Percentiles rank a stretch among this genome's conserved stretches.
Evolutionary conservation across 441 rosid species (phyloP).

Genomic region (Adansonia gregorii): DNA sequence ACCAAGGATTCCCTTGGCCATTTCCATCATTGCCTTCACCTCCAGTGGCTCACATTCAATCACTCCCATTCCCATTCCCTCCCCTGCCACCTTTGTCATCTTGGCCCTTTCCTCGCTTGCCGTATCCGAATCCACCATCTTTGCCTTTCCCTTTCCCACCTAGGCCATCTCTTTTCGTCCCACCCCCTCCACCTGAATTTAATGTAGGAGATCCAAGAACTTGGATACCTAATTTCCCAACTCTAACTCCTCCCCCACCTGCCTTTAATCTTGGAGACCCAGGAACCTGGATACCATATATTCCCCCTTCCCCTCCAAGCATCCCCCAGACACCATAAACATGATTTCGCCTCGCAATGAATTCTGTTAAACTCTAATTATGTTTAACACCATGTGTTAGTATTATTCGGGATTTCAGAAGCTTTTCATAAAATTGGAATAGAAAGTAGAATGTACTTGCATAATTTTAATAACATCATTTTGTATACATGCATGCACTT

Average conservation of each 20-base stretch:
- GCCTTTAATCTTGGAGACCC: constrained; percentile 43
- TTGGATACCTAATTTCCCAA: constrained; percentile 40
- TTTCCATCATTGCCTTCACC: constrained; percentile 40
- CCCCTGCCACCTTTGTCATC: constrained; percentile 53
- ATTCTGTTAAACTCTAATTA: neutral
- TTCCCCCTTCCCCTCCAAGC: constrained; percentile 58
- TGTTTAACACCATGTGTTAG: constrained; percentile 34
- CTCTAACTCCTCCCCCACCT: constrained; percentile 33
- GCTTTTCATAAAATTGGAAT: constrained; percentile 22
- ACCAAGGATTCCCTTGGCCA: constrained; percentile 61
- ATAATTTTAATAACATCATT: neutral
- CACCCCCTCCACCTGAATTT: constrained; percentile 45
- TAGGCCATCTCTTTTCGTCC: constrained; percentile 25
- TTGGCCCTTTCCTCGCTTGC: constrained; percentile 37
- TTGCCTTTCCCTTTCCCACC: constrained; percentile 66
- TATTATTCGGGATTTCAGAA: constrained; percentile 37
- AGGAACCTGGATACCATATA: constrained; percentile 42
- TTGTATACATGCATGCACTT: neutral
- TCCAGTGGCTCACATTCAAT: neutral
- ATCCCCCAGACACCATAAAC: constrained; percentile 42
- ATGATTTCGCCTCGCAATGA: neutral
- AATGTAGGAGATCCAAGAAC: constrained; percentile 45
- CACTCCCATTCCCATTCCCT: constrained; percentile 26
- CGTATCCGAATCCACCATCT: constrained; percentile 48
- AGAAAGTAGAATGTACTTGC: constrained; percentile 12